Conservation (phyloP, 106 monocot genomes). For the Allium sativum region DNA sequence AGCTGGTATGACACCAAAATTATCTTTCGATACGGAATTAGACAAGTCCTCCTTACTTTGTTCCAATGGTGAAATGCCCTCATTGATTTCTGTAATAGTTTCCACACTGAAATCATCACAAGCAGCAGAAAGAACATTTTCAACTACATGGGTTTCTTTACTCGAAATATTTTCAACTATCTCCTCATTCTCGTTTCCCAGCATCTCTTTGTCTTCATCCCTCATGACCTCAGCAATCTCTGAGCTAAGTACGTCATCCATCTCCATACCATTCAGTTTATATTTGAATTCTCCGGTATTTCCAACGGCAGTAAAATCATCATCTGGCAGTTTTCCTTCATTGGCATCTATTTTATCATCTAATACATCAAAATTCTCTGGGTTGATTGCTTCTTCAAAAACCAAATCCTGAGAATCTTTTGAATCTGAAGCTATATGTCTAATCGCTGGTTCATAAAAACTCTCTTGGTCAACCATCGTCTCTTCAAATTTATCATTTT, state of each 20-base stretch:
- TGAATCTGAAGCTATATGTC: slow-evolving; percentile 1
- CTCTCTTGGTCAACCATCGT: slow-evolving; percentile 6
- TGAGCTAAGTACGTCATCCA: background rate
- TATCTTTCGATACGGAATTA: background rate
- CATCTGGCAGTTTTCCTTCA: background rate
- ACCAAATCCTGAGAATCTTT: background rate
- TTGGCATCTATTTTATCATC: background rate
- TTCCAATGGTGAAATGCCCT: background rate
- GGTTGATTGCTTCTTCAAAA: background rate
- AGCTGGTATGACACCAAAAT: slow-evolving; percentile 13
- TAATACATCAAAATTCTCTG: slow-evolving; percentile 8
- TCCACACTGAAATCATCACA: background rate
- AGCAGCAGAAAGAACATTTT: background rate
- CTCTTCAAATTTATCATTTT: slow-evolving; percentile 30
- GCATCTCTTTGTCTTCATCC: slow-evolving; percentile 8
- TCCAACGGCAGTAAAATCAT: background rate
- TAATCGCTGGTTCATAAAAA: background rate
- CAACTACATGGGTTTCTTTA: slow-evolving; percentile 1
- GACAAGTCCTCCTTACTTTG: slow-evolving; percentile 7
- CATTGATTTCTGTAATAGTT: slow-evolving; percentile 5
- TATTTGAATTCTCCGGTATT: background rate
- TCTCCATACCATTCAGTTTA: background rate
- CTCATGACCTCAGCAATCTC: background rate
- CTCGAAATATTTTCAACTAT: background rate
- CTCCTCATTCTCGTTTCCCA: background rate